Conservation (phyloP, 352 stramenopile genomes). For the Pythium brachiatum region DNA sequence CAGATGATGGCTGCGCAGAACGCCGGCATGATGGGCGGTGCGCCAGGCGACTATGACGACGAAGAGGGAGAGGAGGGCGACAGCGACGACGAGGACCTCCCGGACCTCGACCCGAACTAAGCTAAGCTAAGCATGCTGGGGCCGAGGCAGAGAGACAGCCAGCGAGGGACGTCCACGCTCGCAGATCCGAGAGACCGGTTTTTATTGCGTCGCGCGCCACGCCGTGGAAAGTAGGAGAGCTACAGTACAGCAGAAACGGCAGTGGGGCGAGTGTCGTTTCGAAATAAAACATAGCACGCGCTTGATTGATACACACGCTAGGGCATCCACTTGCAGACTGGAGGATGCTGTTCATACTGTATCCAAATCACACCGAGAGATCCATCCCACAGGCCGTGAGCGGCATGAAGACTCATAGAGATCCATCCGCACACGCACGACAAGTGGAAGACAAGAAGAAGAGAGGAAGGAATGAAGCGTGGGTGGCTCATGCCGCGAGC, state of each 20-base stretch:
- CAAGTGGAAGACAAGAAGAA: neutral
- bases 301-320: constrained; percentile 2
- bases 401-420: too few relatives aligned
- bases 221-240: neutral
- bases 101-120: constrained; percentile 74
- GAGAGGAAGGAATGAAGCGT: neutral
- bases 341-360: too few relatives aligned
- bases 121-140: constrained; percentile 30
- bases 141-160: constrained; percentile 15
- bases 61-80: constrained; percentile 62
- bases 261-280: neutral
- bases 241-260: neutral
- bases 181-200: neutral
- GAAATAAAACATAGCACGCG: constrained; percentile 1
- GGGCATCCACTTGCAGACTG: too few relatives aligned
- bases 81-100: constrained; percentile 84
- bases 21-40: constrained; percentile 69
- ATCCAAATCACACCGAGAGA: too few relatives aligned
- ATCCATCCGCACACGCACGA: neutral
- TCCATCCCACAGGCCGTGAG: too few relatives aligned
- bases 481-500: constrained; percentile 43
- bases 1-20: constrained; percentile 91
- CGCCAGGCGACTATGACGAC: constrained; percentile 38
- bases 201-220: constrained; percentile 1
- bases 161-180: too few relatives aligned